Evolutionary conservation across 2,329 filamentous ascomycete species (phyloP).

Genomic region (Mollisia scopiformis): DNA sequence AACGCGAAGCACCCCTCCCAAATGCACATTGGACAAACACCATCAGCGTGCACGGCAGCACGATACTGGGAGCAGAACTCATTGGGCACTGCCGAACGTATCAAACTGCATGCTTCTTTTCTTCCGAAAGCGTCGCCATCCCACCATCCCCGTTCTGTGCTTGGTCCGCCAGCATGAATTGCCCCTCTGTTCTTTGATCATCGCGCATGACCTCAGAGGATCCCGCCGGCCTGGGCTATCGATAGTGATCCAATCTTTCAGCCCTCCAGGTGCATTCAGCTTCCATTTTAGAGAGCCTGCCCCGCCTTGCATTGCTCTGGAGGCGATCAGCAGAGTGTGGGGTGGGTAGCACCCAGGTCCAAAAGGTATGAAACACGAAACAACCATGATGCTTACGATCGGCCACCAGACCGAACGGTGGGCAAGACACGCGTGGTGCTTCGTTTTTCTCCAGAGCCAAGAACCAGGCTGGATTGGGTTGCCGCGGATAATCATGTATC

Average conservation of each 20-base stretch:
- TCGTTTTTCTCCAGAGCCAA: too few relatives aligned
- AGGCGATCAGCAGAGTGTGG: slow-evolving; percentile 16
- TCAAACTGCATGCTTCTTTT: slow-evolving; percentile 9
- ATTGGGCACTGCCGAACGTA: slow-evolving; percentile 14
- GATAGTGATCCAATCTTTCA: slow-evolving; percentile 15
- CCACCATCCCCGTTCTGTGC: too few relatives aligned
- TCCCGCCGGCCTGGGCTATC: slow-evolving; percentile 14
- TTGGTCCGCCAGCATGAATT: slow-evolving; percentile 4
- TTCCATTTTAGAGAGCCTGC: slow-evolving; percentile 16
- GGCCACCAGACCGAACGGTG: slow-evolving; percentile 17
- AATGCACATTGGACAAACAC: slow-evolving; percentile 23
- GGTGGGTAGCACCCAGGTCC: slow-evolving; percentile 10
- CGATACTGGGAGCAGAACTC: slow-evolving; percentile 9
- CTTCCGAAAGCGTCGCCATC: slow-evolving; percentile 6
- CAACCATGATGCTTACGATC: slow-evolving; percentile 11
- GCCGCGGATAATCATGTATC: slow-evolving; percentile 21
- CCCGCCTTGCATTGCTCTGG: slow-evolving; percentile 12
- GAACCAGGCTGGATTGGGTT: slow-evolving; percentile 5
- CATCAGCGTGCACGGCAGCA: slow-evolving; percentile 19
- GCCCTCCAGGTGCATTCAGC: slow-evolving; percentile 13
- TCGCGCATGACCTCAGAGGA: slow-evolving; percentile 8
- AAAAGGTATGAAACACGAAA: slow-evolving; percentile 30
- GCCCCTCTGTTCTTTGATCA: slow-evolving; percentile 3
- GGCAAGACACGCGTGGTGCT: slow-evolving; percentile 8
- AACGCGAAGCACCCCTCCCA: slow-evolving; percentile 24